phyloP scores from a whole-genome alignment of 257 asterid species.

The Fraxinus anomala region DNA sequence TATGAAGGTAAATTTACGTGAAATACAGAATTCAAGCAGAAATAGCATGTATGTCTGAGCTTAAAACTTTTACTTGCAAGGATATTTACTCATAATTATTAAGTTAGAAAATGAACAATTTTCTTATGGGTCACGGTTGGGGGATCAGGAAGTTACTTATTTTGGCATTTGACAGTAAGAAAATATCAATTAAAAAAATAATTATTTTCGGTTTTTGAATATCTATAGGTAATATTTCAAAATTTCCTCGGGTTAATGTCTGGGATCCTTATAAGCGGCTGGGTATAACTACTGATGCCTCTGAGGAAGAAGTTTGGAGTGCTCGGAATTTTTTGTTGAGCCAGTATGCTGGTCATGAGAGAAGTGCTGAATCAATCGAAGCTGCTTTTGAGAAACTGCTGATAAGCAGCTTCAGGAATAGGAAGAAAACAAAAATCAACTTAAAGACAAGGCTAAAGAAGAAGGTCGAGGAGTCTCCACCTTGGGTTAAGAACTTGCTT shows the following conservation, averaged over 20 bases:
- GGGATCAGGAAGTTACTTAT: not conserved
- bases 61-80: not conserved
- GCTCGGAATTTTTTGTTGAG: slow-evolving; percentile 80
- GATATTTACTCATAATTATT: not conserved
- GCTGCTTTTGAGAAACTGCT: slow-evolving; percentile 89
- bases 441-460: slow-evolving; percentile 79
- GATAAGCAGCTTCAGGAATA: slow-evolving; percentile 73
- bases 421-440: slow-evolving; percentile 92
- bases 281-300: slow-evolving; percentile 77
- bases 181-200: too few species aligned
- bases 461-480: slow-evolving; percentile 97
- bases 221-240: slow-evolving; percentile 52
- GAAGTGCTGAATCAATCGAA: slow-evolving; percentile 82
- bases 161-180: not conserved
- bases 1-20: slow-evolving; percentile 52
- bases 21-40: not conserved
- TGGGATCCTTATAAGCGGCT: slow-evolving; percentile 96
- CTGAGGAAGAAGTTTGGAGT: slow-evolving; percentile 96
- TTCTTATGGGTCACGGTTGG: not conserved
- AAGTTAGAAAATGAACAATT: not conserved
- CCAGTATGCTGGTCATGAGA: slow-evolving; percentile 78
- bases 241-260: slow-evolving; percentile 63
- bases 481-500: slow-evolving; percentile 84
- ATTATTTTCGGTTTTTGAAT: slow-evolving; percentile 6
- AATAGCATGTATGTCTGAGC: not conserved